phyloP scores from a whole-genome alignment of 495 filamentous ascomycete genomes.

The Talaromyces liani region DNA sequence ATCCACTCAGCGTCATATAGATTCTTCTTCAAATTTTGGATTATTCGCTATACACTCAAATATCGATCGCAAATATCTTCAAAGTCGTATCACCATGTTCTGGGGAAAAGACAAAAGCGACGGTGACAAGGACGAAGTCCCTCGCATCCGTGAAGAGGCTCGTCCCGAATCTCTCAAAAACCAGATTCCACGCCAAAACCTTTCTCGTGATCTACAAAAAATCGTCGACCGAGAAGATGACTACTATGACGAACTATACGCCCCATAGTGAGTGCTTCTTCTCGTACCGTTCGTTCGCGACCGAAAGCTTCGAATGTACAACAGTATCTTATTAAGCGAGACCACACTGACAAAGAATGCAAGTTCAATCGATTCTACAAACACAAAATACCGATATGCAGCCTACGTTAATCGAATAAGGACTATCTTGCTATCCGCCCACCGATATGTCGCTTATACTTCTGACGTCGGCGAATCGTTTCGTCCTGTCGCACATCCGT shows the following conservation, averaged over 20 bases:
- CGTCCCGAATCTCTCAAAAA: slow-evolving; percentile 32
- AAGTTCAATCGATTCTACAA: slow-evolving; percentile 74
- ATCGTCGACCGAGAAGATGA: slow-evolving; percentile 71
- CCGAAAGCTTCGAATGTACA: not conserved
- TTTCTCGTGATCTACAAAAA: slow-evolving; percentile 63
- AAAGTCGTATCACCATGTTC: slow-evolving; percentile 20
- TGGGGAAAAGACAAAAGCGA: slow-evolving; percentile 19
- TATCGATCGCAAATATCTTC: not conserved
- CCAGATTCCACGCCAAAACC: slow-evolving; percentile 51
- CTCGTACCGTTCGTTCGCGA: slow-evolving; percentile 6
- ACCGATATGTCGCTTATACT: slow-evolving; percentile 96
- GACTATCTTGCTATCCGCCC: slow-evolving; percentile 82
- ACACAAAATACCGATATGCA: slow-evolving; percentile 81
- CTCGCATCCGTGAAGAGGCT: slow-evolving; percentile 21
- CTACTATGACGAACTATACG: slow-evolving; percentile 69
- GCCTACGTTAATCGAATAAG: slow-evolving; percentile 82
- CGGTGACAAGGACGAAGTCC: slow-evolving; percentile 7
- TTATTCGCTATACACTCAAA: not conserved
- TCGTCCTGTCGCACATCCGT: slow-evolving; percentile 83
- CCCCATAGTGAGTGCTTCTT: slow-evolving; percentile 64
- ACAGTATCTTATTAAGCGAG: not conserved
- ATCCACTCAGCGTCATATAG: not conserved
- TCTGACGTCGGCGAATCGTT: slow-evolving; percentile 97
- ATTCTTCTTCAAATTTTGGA: not conserved
- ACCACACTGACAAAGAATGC: slow-evolving; percentile 13